Evolutionary conservation across 1,284 basidiomycete species (phyloP), one percentile per base, ranked within the genome.

Genomic region (Paramarasmius palmivorus): DNA sequence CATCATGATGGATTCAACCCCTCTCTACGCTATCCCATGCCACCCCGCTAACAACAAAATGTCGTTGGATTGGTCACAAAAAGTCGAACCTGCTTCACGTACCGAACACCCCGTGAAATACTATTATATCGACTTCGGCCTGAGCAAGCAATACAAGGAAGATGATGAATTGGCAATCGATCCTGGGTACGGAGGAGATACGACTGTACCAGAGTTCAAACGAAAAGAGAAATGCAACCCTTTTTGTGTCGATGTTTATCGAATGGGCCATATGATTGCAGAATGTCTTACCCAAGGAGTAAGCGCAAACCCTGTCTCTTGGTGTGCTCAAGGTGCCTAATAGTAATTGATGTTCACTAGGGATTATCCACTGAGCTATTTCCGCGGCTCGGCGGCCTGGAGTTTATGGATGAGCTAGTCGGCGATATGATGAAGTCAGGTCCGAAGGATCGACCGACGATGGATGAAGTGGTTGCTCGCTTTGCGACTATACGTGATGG

Each of bases 1-100:
- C 44, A 63, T 74, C 25, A 73, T 75, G 72, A 60, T 74, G 51
- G 70, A 73, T 45, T 63, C 71, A 0, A 53, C 9, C 3, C 45
- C 55, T 2, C 47, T 70, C 25, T 68, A 59, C 48, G 63, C 65
- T 0, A 20, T 65, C 4, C 53, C 57, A 4, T 68, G 58, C 34
- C 68, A 72, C 55, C 67, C 67, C 8, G 36, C 46, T 4, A 35
- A 34, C 2, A 23, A 40, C 0, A 2, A 40, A 4, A 51, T 36
- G 50, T 61, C 46, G 4, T 57, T 37, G 9, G 61, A 66, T 35
- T 59, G 57, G 34, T 62, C 47, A 8, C 45, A 56, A 15, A 44
- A 42, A 6, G 63, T 64, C 4, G 61, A 59, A 45, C 52, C 60
- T 34, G 56, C 54, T 50, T 63, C 62, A 3, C 66, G 70, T 8